phyloP scores from a whole-genome alignment of 257 asterid species.

The Leptodermis oblonga region DNA sequence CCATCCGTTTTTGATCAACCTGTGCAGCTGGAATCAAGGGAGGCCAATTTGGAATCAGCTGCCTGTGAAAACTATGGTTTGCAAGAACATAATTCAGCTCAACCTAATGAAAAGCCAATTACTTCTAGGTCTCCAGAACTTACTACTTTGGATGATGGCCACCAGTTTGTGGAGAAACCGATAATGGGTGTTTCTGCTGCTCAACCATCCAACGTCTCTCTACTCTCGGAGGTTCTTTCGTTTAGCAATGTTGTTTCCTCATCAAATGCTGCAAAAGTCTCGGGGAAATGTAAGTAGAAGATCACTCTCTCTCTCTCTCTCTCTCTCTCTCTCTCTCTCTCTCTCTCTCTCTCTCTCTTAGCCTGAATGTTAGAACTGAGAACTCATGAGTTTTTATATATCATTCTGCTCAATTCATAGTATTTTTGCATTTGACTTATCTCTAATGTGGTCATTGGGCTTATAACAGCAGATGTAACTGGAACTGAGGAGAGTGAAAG shows the following conservation, averaged over 20 bases:
- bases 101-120: constrained; percentile 23
- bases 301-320: constrained; percentile 6
- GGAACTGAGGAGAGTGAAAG: constrained; percentile 22
- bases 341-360: constrained; percentile 7
- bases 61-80: constrained; percentile 23
- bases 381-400: constrained; percentile 5
- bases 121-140: constrained; percentile 29
- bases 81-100: constrained; percentile 37
- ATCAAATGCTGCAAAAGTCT: constrained; percentile 22
- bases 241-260: constrained; percentile 31
- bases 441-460: constrained; percentile 19
- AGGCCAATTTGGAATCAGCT: constrained; percentile 25
- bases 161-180: constrained; percentile 25
- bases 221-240: constrained; percentile 52
- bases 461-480: constrained; percentile 26
- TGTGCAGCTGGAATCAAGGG: constrained; percentile 27
- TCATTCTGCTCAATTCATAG: constrained; percentile 1
- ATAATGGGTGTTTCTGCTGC: constrained; percentile 23
- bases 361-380: constrained; percentile 10
- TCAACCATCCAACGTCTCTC: constrained; percentile 40
- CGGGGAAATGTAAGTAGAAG: constrained; percentile 37
- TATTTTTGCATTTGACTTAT: constrained; percentile 13
- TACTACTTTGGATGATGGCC: constrained; percentile 32
- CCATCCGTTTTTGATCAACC: constrained; percentile 36
- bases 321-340: constrained; percentile 7